Percentiles rank a stretch among this genome's conserved stretches.
phyloP scores from a whole-genome alignment of 129 eudicot genomes.

The Pittosporum tobira region DNA sequence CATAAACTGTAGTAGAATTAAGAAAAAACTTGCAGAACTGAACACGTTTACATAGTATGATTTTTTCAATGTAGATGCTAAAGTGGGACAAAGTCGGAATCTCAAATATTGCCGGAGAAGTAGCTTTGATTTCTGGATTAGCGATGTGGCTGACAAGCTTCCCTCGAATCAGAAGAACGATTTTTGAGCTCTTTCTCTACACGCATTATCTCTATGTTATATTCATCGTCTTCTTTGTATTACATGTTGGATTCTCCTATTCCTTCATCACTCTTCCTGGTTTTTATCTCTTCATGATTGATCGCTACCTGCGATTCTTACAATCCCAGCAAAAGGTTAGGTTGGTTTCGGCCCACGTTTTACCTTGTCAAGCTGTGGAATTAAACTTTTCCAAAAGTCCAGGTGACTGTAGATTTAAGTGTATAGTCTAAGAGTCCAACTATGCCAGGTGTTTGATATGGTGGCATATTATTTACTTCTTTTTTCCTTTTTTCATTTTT shows the following conservation, averaged over 20 bases:
- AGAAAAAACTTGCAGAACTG: too few species aligned
- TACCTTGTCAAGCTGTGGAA: slow-evolving; percentile 52
- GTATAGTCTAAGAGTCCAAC: background rate
- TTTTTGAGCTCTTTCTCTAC: slow-evolving; percentile 68
- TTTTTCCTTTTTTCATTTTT: background rate
- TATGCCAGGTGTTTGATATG: too few species aligned
- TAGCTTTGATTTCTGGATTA: slow-evolving; percentile 44
- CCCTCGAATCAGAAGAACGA: slow-evolving; percentile 36
- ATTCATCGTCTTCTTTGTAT: slow-evolving; percentile 43
- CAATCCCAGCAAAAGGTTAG: slow-evolving; percentile 57
- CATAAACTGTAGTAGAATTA: too few species aligned
- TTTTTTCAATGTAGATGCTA: slow-evolving; percentile 29
- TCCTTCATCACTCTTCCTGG: slow-evolving; percentile 61
- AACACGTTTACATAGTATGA: too few species aligned
- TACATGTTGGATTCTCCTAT: slow-evolving; percentile 58
- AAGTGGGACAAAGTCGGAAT: slow-evolving; percentile 51
- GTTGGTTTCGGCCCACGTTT: slow-evolving; percentile 50
- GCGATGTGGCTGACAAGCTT: slow-evolving; percentile 47
- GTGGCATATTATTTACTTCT: too few species aligned
- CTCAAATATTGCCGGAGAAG: slow-evolving; percentile 69
- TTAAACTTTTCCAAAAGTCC: slow-evolving; percentile 50
- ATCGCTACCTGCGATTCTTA: slow-evolving; percentile 50
- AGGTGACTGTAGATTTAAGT: slow-evolving; percentile 17
- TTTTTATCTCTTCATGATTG: slow-evolving; percentile 55
- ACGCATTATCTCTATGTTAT: slow-evolving; percentile 56